Evolutionary conservation across 768 basidiomycete species (phyloP).

Genomic region (Trametes cubensis): DNA sequence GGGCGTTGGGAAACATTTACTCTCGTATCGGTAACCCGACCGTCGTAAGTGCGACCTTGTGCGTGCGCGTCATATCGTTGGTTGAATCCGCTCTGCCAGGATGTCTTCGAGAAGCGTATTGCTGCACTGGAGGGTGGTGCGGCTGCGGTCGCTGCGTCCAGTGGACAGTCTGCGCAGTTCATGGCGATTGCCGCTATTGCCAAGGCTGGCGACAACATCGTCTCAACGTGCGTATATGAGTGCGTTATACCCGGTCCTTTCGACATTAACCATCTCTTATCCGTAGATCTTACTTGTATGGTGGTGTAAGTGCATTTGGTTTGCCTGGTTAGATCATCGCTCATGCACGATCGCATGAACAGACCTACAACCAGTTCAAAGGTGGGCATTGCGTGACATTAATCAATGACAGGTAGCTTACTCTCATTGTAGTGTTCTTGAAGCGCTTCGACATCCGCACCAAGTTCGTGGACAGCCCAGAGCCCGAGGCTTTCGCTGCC

Average conservation of each 20-base stretch:
- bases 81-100: conserved; percentile 40
- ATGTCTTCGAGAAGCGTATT: conserved; percentile 79
- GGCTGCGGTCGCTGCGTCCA: conserved; percentile 73
- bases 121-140: conserved; percentile 80
- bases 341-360: not conserved
- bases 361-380: conserved; percentile 77
- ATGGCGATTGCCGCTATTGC: conserved; percentile 66
- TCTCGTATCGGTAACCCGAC: conserved; percentile 72
- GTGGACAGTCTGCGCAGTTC: conserved; percentile 80
- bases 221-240: conserved; percentile 56
- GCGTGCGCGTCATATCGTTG: not conserved
- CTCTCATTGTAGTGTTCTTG: conserved; percentile 52
- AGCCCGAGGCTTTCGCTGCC: conserved; percentile 59
- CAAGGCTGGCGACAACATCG: conserved; percentile 73
- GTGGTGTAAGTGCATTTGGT: conserved; percentile 51
- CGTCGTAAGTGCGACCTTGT: conserved; percentile 43
- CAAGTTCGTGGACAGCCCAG: conserved; percentile 60
- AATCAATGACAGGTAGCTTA: not conserved
- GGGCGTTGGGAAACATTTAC: conserved; percentile 63
- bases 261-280: not conserved
- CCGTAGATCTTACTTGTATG: conserved; percentile 64
- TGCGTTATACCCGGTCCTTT: not conserved
- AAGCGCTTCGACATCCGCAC: conserved; percentile 68
- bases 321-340: not conserved
- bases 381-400: conserved; percentile 33